A percentile compares a stretch with the other conserved stretches of the same genome.
Conservation (phyloP, 352 stramenopile species). For the Phytophthora lateralis region DNA sequence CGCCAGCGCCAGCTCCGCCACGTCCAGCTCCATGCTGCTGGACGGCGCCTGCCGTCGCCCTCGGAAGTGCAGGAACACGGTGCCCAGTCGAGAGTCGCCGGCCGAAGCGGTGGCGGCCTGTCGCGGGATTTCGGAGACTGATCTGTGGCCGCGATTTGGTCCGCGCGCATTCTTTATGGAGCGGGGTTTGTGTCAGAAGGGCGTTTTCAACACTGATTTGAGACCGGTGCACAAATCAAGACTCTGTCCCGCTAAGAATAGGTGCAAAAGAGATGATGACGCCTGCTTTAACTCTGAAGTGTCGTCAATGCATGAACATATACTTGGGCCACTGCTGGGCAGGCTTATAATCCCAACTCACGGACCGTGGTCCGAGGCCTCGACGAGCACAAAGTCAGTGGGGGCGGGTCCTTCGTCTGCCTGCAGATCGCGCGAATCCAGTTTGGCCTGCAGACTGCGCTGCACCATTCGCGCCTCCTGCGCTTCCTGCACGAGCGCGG, state of each 20-base stretch:
- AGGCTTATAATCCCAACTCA: not conserved
- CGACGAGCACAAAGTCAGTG: constrained; percentile 39
- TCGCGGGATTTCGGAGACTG: constrained; percentile 26
- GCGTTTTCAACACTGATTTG: too few species aligned
- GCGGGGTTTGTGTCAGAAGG: not conserved
- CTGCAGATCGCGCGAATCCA: constrained; percentile 34
- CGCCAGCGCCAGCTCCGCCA: constrained; percentile 45
- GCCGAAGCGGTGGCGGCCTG: constrained; percentile 2
- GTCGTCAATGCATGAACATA: constrained; percentile 11
- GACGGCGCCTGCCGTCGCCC: constrained; percentile 29
- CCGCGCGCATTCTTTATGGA: too few species aligned
- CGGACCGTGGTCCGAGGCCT: constrained; percentile 23
- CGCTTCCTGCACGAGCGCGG: constrained; percentile 66
- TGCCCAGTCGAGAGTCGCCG: constrained; percentile 5
- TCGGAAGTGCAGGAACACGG: constrained; percentile 32
- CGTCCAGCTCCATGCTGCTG: constrained; percentile 45
- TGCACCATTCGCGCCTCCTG: constrained; percentile 80
- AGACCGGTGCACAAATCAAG: not conserved
- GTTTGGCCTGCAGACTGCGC: constrained; percentile 57
- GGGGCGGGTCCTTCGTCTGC: not conserved
- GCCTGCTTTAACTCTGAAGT: constrained; percentile 14
- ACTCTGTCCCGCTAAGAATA: not conserved
- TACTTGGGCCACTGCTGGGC: not conserved
- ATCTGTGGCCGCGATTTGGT: not conserved
- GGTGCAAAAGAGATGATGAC: constrained; percentile 4